These are phyloP conservation scores for Fusarium denticulatum DNA, from an alignment of 2,329 filamentous ascomycete species.

Conservation along the genomic window DNA sequence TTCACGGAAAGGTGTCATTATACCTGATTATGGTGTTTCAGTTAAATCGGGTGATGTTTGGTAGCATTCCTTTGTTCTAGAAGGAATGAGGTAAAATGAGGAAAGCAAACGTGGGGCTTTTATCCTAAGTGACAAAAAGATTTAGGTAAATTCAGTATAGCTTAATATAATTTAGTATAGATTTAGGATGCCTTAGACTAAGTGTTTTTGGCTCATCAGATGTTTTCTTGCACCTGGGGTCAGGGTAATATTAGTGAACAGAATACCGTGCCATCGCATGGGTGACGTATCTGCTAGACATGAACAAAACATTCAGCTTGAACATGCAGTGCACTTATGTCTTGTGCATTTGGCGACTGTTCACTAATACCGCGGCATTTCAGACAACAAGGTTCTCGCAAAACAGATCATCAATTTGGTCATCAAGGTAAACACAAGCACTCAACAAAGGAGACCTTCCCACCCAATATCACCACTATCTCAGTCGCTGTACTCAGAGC, in stretches of 20 bases:
- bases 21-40: background rate
- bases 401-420: background rate
- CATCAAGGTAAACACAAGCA: background rate
- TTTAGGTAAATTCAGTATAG: too few relatives aligned
- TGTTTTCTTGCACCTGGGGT: too few relatives aligned
- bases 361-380: background rate
- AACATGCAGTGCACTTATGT: background rate
- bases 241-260: background rate
- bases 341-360: background rate
- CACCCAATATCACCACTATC: too few relatives aligned
- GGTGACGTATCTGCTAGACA: accelerated
- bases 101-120: too few relatives aligned
- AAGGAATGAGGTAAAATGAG: too few relatives aligned
- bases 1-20: background rate
- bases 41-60: background rate
- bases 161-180: too few relatives aligned
- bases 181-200: too few relatives aligned
- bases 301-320: too few relatives aligned
- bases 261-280: too few relatives aligned
- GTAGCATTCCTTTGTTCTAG: background rate
- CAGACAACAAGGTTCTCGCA: background rate
- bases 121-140: too few relatives aligned
- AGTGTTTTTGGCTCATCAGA: too few relatives aligned
- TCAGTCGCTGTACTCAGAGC: background rate
- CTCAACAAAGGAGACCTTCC: background rate